Percentiles rank a stretch among this genome's conserved stretches.
phyloP scores from a whole-genome alignment of 352 stramenopile genomes.

The Phytophthora litchii region DNA sequence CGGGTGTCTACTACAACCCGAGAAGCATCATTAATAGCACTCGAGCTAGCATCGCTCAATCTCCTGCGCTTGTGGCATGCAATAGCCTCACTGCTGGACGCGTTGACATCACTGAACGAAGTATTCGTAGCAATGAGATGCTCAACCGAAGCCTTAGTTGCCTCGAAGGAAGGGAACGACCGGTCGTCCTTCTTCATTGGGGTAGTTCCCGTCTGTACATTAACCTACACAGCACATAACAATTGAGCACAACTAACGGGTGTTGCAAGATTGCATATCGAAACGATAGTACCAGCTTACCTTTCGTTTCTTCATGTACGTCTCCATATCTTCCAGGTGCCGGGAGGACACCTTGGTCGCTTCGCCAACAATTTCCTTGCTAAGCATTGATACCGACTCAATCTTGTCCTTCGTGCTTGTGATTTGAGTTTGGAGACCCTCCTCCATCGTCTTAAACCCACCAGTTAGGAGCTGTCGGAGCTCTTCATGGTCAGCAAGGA shows the following conservation, averaged over 20 bases:
- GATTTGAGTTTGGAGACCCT: constrained; percentile 37
- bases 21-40: constrained; percentile 8
- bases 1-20: constrained; percentile 6
- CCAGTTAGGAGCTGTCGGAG: constrained; percentile 32
- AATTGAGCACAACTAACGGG: constrained; percentile 1
- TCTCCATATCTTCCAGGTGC: constrained; percentile 43
- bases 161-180: constrained; percentile 47
- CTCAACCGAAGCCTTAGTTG: constrained; percentile 37
- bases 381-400: constrained; percentile 26
- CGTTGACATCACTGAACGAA: constrained; percentile 1
- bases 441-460: constrained; percentile 35
- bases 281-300: constrained; percentile 21
- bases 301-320: constrained; percentile 61
- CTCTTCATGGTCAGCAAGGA: constrained; percentile 37
- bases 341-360: constrained; percentile 33
- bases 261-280: neutral
- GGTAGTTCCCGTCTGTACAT: constrained; percentile 42
- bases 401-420: constrained; percentile 39
- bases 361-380: constrained; percentile 34
- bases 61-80: constrained; percentile 28
- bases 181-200: constrained; percentile 47
- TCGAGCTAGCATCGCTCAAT: constrained; percentile 20
- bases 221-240: constrained; percentile 47
- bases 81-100: constrained; percentile 2
- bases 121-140: neutral